Evolutionary conservation across 2,329 filamentous ascomycete species (phyloP).

Genomic region (Stagonosporopsis cucurbitacearum): DNA sequence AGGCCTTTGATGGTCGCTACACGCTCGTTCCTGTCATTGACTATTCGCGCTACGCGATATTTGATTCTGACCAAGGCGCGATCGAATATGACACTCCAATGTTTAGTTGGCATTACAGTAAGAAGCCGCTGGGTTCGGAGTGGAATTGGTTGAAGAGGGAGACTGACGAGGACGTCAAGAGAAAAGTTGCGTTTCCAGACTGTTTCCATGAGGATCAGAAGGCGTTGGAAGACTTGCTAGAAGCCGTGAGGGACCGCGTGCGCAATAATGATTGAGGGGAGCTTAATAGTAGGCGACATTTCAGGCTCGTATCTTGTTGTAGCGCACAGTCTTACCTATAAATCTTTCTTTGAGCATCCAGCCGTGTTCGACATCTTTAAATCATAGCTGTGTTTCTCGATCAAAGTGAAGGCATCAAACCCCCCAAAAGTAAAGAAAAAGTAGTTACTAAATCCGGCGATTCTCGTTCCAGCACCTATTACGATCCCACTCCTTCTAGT

Average conservation of each 20-base stretch:
- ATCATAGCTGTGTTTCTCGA: no score
- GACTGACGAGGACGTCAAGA: not conserved
- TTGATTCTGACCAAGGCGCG: not conserved
- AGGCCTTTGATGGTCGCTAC: slow-evolving; percentile 5
- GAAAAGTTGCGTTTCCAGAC: not conserved
- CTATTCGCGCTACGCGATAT: slow-evolving; percentile 3
- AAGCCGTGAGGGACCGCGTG: not conserved
- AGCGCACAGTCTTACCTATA: no score
- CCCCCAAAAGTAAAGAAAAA: no score
- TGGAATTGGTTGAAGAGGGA: not conserved
- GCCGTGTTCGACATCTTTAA: no score
- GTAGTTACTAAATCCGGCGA: not conserved
- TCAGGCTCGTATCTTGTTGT: no score
- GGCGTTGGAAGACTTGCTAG: not conserved
- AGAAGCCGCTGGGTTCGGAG: no score
- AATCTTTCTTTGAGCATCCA: no score
- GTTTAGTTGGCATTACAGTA: not conserved
- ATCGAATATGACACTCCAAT: not conserved
- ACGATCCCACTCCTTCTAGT: not conserved
- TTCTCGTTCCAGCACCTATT: not conserved
- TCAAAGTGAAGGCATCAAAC: no score
- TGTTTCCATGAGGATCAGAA: slow-evolving; percentile 10
- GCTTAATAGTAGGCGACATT: no score
- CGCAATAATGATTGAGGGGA: not conserved
- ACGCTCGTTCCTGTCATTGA: not conserved